These are phyloP conservation scores for Ceratobasidium papillatum DNA, from an alignment of 1,284 basidiomycete genomes.

Conservation along the genomic window DNA sequence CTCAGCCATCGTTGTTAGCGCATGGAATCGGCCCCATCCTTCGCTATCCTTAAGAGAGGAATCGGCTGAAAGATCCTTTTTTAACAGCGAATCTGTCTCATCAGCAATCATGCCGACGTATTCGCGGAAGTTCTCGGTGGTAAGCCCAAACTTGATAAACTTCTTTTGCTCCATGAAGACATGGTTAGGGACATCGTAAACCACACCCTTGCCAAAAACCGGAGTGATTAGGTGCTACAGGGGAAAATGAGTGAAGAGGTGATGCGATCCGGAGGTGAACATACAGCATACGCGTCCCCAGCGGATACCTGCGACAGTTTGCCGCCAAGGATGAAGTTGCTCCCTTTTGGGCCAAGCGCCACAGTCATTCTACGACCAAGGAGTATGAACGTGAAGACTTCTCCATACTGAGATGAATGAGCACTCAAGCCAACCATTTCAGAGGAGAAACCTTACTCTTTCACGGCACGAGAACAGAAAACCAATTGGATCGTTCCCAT, in stretches of 20 bases:
- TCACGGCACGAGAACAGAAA: conserved; percentile 79
- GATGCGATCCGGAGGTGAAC: neutral
- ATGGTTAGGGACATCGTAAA: conserved; percentile 97
- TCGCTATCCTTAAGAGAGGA: neutral
- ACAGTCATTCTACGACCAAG: conserved; percentile 92
- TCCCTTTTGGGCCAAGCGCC: conserved; percentile 90
- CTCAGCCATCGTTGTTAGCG: conserved; percentile 81
- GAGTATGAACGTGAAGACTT: conserved; percentile 91
- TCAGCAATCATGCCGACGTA: conserved; percentile 93
- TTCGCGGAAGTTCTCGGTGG: conserved; percentile 88
- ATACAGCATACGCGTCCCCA: conserved; percentile 94
- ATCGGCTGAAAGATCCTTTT: conserved; percentile 56
- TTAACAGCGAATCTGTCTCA: conserved; percentile 80
- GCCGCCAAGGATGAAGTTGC: conserved; percentile 94
- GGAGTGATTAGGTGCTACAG: conserved; percentile 88
- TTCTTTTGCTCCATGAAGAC: conserved; percentile 99
- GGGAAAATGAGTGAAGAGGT: conserved; percentile 12
- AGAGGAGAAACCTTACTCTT: conserved; percentile 67
- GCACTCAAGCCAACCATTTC: neutral
- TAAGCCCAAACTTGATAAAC: conserved; percentile 94
- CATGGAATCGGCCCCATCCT: conserved; percentile 74
- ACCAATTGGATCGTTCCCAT: conserved; percentile 81
- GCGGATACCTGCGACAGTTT: conserved; percentile 93
- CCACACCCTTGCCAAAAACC: conserved; percentile 96
- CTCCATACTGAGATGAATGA: conserved; percentile 58